Conservation (phyloP, 257 asterid genomes). For the Phtheirospermum japonicum region DNA sequence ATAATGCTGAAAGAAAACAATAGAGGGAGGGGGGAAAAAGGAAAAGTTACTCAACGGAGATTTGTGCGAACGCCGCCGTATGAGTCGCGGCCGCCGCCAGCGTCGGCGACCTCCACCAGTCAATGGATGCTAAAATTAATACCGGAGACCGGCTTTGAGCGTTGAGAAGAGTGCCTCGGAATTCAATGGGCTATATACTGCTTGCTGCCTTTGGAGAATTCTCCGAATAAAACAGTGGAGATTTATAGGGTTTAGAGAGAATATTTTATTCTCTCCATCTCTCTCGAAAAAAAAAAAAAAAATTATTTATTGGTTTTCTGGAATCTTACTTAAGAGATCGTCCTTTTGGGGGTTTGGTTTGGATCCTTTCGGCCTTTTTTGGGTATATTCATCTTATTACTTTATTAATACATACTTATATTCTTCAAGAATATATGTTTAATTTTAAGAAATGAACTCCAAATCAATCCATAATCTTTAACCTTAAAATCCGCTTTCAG, state of each 20-base stretch:
- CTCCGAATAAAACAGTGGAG: neutral
- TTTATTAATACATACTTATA: too few species aligned
- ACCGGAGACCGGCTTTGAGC: neutral
- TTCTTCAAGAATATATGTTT: too few species aligned
- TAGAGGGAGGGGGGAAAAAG: neutral
- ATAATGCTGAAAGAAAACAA: neutral
- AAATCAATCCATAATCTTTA: too few species aligned
- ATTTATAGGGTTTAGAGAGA: constrained; percentile 27
- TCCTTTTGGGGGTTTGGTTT: too few species aligned
- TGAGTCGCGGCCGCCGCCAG: constrained; percentile 19
- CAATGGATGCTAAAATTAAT: neutral
- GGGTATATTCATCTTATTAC: too few species aligned
- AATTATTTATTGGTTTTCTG: too few species aligned
- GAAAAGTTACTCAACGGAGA: constrained; percentile 22
- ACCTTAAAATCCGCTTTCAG: too few species aligned
- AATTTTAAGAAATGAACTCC: too few species aligned
- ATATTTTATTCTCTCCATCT: neutral
- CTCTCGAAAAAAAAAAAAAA: neutral
- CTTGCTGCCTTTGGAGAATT: neutral
- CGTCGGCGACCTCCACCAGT: constrained; percentile 29
- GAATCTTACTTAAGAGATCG: too few species aligned
- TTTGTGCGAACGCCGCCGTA: constrained; percentile 11
- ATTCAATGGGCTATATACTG: constrained; percentile 9
- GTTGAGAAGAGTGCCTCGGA: constrained; percentile 6
- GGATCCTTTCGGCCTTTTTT: too few species aligned